Conservation (phyloP, 2,329 filamentous ascomycete species). For the Sordariomycetes sp. region DNA sequence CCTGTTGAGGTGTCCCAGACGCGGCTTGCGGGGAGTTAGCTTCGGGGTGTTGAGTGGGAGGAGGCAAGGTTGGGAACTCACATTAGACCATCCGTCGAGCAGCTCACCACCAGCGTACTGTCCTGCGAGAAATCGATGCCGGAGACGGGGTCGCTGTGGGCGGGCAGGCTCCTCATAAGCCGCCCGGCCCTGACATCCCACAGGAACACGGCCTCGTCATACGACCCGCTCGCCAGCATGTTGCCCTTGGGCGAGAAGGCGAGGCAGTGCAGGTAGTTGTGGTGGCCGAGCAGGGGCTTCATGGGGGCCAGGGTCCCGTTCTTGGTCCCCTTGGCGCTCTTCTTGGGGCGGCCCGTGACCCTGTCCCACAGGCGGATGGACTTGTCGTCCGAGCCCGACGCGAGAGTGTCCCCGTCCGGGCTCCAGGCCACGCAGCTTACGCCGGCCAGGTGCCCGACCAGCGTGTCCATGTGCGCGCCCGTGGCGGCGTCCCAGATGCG, state of each 20-base stretch:
- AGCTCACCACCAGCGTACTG: conserved; percentile 84
- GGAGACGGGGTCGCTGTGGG: conserved; percentile 88
- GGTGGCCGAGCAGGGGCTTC: conserved; percentile 67
- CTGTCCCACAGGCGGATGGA: conserved; percentile 86
- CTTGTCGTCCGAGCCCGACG: conserved; percentile 93
- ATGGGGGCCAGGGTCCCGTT: conserved; percentile 19
- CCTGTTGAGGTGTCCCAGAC: conserved; percentile 95
- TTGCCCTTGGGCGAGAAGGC: conserved; percentile 98
- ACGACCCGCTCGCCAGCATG: conserved; percentile 88
- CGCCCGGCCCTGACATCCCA: conserved; percentile 89
- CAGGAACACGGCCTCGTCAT: conserved; percentile 92
- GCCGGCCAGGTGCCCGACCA: conserved; percentile 88
- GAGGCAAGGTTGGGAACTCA: conserved; percentile 25
- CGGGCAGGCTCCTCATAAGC: conserved; percentile 82
- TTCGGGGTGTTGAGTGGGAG: background rate
- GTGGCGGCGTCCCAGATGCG: conserved; percentile 82
- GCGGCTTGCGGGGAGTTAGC: conserved; percentile 35
- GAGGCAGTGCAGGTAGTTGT: conserved; percentile 91
- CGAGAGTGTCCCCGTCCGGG: conserved; percentile 77
- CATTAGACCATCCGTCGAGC: conserved; percentile 85
- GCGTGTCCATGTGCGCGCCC: conserved; percentile 72
- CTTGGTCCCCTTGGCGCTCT: conserved; percentile 24
- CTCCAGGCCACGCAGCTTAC: conserved; percentile 92
- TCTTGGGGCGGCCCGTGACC: conserved; percentile 45
- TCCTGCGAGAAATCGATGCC: conserved; percentile 90